A percentile compares a stretch with the other conserved stretches of the same genome.
These are phyloP conservation scores for Omphalea diandra DNA, from an alignment of 441 rosid species.

Conservation along the genomic window DNA sequence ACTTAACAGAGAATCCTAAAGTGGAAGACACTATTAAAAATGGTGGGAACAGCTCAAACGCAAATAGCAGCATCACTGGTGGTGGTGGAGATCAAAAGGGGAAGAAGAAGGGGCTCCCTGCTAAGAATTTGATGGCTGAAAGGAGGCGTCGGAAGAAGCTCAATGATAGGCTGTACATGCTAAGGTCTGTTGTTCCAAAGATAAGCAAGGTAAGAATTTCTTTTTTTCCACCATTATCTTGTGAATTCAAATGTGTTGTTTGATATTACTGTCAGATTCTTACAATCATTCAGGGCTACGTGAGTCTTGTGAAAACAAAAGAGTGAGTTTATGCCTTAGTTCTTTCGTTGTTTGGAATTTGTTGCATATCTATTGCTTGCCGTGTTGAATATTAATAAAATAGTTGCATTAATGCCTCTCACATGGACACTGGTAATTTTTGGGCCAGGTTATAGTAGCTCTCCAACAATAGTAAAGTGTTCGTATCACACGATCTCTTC, in stretches of 20 bases:
- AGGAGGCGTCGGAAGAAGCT: slow-evolving; percentile 74
- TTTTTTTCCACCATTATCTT: slow-evolving; percentile 27
- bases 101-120: slow-evolving; percentile 64
- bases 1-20: slow-evolving; percentile 39
- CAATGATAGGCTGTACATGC: slow-evolving; percentile 70
- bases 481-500: not conserved
- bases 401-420: slow-evolving; percentile 41
- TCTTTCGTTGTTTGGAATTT: slow-evolving; percentile 16
- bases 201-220: slow-evolving; percentile 65
- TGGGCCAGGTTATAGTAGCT: slow-evolving; percentile 15
- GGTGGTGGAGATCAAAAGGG: slow-evolving; percentile 49
- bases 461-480: slow-evolving; percentile 5
- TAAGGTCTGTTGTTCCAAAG: slow-evolving; percentile 71
- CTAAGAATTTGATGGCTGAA: slow-evolving; percentile 75
- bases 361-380: slow-evolving; percentile 22
- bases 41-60: slow-evolving; percentile 52
- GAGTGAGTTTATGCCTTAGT: slow-evolving; percentile 4
- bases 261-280: slow-evolving; percentile 20
- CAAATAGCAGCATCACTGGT: slow-evolving; percentile 38
- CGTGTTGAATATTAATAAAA: slow-evolving; percentile 20
- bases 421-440: slow-evolving; percentile 30
- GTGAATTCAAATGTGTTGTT: slow-evolving; percentile 29
- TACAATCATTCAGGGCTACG: slow-evolving; percentile 11
- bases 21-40: slow-evolving; percentile 40
- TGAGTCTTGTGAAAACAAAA: slow-evolving; percentile 1